Conservation (phyloP, 306 rosid species). For the Sphenostylis stenocarpa region DNA sequence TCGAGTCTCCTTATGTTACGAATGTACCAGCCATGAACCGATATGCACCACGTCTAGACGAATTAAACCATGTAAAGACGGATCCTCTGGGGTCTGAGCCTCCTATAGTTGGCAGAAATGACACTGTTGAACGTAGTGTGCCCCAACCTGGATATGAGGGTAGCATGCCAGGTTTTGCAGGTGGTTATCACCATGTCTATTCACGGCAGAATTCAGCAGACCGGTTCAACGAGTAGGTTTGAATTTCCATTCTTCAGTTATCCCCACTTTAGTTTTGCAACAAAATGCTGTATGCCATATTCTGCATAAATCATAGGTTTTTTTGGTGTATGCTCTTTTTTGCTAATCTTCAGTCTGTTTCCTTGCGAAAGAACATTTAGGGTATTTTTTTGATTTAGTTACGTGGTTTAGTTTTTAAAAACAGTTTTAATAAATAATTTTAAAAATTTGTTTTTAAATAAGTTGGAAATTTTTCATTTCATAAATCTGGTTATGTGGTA, state of each 20-base stretch:
- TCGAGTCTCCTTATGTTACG: slow-evolving; percentile 41
- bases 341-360: background rate
- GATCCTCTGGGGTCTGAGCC: slow-evolving; percentile 39
- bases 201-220: slow-evolving; percentile 54
- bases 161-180: slow-evolving; percentile 40
- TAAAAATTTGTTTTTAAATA: too few relatives aligned
- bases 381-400: too few relatives aligned
- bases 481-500: too few relatives aligned
- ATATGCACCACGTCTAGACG: slow-evolving; percentile 67
- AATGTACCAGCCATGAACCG: slow-evolving; percentile 56
- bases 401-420: too few relatives aligned
- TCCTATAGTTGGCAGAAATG: slow-evolving; percentile 26
- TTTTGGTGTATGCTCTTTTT: background rate
- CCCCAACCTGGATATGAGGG: slow-evolving; percentile 43
- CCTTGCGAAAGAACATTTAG: background rate
- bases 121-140: slow-evolving; percentile 27
- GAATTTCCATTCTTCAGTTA: background rate
- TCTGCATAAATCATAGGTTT: background rate
- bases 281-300: background rate
- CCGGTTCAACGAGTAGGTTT: slow-evolving; percentile 51
- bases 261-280: background rate
- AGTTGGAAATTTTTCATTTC: too few relatives aligned
- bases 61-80: slow-evolving; percentile 45
- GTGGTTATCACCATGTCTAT: slow-evolving; percentile 38
- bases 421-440: too few relatives aligned